Conservation (phyloP, 2,329 filamentous ascomycete species). For the Cytospora piceae region DNA sequence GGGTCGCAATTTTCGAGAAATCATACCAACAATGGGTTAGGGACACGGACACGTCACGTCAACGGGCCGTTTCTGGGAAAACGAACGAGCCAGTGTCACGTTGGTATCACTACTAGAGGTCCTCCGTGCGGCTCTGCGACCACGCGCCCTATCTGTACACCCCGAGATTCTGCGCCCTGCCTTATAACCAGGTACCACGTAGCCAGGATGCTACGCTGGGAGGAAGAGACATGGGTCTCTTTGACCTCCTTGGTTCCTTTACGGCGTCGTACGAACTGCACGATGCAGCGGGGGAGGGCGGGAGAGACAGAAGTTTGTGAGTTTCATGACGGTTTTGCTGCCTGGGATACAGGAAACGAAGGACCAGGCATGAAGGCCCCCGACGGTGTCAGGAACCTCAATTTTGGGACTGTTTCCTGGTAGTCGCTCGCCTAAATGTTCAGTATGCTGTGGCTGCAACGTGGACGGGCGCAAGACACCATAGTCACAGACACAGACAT, state of each 20-base stretch:
- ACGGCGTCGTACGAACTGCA: not conserved
- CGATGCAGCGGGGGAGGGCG: not conserved
- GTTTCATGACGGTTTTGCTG: not conserved
- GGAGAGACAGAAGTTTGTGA: not conserved
- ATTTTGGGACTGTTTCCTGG: not conserved
- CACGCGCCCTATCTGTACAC: not conserved
- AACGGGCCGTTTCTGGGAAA: not conserved
- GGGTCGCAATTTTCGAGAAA: not conserved
- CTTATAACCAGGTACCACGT: not conserved
- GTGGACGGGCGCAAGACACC: no score
- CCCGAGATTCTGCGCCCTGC: not conserved
- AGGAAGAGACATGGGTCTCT: constrained; percentile 1
- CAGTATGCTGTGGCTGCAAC: no score
- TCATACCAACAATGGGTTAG: no score
- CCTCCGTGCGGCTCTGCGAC: not conserved
- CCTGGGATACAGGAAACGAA: not conserved
- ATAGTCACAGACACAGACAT: no score
- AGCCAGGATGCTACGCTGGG: not conserved
- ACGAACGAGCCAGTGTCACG: not conserved
- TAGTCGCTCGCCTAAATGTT: no score
- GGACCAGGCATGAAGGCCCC: no score
- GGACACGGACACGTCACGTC: not conserved
- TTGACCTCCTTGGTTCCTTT: not conserved
- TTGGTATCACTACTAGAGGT: not conserved
- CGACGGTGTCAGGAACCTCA: not conserved